These are phyloP conservation scores for Neonectria punicea DNA, from an alignment of 2,329 filamentous ascomycete species.

Conservation along the genomic window DNA sequence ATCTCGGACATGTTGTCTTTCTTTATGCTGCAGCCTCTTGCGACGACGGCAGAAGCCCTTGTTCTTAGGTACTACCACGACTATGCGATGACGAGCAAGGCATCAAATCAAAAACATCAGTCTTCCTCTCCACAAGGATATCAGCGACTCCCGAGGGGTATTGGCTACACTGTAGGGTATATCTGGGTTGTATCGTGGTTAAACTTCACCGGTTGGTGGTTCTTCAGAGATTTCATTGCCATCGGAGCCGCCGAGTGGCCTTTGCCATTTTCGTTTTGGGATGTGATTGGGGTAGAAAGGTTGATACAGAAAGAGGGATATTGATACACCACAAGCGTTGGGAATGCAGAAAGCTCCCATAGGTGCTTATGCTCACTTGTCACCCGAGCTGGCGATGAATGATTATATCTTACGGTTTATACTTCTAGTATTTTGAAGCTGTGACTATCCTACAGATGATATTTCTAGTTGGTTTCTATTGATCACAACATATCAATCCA, in stretches of 20 bases:
- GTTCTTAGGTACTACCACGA: neutral
- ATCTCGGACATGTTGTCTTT: slow-evolving; percentile 8
- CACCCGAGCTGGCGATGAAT: too few relatives aligned
- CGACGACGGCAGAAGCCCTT: slow-evolving; percentile 5
- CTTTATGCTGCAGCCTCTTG: slow-evolving; percentile 23
- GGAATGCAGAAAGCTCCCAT: too few relatives aligned
- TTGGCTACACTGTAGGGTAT: slow-evolving; percentile 5
- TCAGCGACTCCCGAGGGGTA: neutral
- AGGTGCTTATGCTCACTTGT: too few relatives aligned
- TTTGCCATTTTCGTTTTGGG: slow-evolving; percentile 17
- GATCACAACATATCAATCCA: too few relatives aligned
- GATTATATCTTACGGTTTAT: too few relatives aligned
- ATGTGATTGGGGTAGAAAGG: neutral
- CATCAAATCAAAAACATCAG: neutral
- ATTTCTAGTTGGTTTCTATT: too few relatives aligned
- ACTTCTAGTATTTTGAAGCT: too few relatives aligned
- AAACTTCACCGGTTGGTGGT: slow-evolving; percentile 25
- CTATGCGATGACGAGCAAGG: neutral
- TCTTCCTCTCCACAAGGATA: neutral
- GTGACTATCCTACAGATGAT: too few relatives aligned
- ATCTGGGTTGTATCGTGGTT: slow-evolving; percentile 24
- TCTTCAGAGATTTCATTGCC: slow-evolving; percentile 16
- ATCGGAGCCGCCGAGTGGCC: slow-evolving; percentile 25
- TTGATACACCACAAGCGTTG: neutral
- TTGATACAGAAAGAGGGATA: neutral